Evolutionary conservation across 345 rosid species (phyloP).

Genomic region (Hirschfeldia incana): DNA sequence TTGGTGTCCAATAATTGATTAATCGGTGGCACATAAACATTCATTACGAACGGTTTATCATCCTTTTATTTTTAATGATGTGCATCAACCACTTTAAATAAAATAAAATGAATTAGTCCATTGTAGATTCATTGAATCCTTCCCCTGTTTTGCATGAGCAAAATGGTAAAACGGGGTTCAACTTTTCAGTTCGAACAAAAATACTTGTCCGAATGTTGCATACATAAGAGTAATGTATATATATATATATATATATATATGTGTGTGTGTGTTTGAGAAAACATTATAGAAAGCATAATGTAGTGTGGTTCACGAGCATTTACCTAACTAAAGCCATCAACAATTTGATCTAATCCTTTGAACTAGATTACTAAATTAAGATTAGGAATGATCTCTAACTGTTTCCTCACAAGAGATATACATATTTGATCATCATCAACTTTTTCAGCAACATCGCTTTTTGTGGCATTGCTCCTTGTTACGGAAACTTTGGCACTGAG

Average conservation of each 20-base stretch:
- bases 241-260: neutral
- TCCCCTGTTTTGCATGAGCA: neutral
- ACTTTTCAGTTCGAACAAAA: neutral
- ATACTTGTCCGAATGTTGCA: neutral
- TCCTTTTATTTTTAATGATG: neutral
- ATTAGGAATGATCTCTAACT: neutral
- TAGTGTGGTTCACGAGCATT: neutral
- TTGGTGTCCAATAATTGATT: constrained; percentile 34
- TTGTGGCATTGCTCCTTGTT: no score
- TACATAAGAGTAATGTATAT: neutral
- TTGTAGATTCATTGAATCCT: constrained; percentile 4
- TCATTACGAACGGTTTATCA: neutral
- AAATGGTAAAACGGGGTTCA: neutral
- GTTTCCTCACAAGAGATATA: neutral
- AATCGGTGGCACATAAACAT: constrained; percentile 27
- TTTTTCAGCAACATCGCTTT: no score
- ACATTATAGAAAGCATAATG: neutral
- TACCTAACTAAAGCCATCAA: neutral
- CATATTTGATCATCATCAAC: no score
- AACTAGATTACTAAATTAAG: neutral
- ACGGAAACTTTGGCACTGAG: no score
- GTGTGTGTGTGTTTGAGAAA: neutral
- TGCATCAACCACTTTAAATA: neutral
- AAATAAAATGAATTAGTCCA: neutral
- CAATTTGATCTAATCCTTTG: neutral